Conservation (phyloP, 768 basidiomycete genomes). For the Naganishia antarctica region DNA sequence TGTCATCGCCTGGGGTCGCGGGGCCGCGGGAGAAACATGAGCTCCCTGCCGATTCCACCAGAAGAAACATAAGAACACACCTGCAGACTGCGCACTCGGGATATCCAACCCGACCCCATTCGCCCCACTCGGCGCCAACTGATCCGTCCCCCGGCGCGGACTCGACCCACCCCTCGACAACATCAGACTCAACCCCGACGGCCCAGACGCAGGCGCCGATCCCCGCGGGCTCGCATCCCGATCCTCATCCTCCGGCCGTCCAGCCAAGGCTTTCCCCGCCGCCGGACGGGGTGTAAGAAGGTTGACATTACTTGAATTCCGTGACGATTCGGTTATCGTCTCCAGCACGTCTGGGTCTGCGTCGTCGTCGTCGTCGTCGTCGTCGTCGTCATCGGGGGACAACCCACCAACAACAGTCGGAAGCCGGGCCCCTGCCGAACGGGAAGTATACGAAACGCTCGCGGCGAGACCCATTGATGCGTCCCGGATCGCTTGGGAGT, state of each 20-base stretch:
- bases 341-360: neutral
- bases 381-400: neutral
- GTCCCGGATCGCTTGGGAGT: slow-evolving; percentile 39
- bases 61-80: neutral
- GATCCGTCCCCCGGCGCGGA: neutral
- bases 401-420: neutral
- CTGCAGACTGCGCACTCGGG: too few species aligned
- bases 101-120: neutral
- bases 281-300: neutral
- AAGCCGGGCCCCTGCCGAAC: neutral
- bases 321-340: slow-evolving; percentile 5
- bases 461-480: slow-evolving; percentile 33
- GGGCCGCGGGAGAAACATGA: too few species aligned
- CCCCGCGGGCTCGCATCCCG: too few species aligned
- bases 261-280: neutral
- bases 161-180: slow-evolving; percentile 24
- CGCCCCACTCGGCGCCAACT: slow-evolving; percentile 4
- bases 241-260: neutral
- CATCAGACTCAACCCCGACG: slow-evolving; percentile 43
- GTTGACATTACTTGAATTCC: neutral
- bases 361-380: neutral
- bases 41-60: neutral
- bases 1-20: too few species aligned
- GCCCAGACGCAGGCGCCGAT: slow-evolving; percentile 23
- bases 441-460: slow-evolving; percentile 18